These are phyloP conservation scores for Ehretia macrophylla DNA, from an alignment of 257 asterid species.

Conservation along the genomic window DNA sequence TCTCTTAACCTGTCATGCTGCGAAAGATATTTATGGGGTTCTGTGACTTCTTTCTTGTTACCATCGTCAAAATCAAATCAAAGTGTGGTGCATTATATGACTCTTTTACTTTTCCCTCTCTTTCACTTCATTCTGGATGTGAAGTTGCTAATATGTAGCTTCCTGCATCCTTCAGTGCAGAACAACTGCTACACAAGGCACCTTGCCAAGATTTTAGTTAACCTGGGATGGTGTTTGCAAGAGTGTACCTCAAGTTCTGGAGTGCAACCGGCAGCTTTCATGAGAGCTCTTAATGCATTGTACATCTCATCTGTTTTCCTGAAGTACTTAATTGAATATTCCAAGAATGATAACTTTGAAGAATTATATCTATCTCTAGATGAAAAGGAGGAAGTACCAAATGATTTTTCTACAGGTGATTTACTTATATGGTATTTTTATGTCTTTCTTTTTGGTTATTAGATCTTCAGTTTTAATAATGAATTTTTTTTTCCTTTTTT, in stretches of 20 bases:
- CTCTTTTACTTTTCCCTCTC: neutral
- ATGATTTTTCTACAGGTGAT: conserved; percentile 61
- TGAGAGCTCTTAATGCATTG: conserved; percentile 76
- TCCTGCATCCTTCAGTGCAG: conserved; percentile 46
- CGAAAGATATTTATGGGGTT: too few species aligned
- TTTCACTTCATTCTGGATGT: neutral
- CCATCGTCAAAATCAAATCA: too few species aligned
- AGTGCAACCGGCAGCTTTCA: conserved; percentile 47
- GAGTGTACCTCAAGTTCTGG: conserved; percentile 72
- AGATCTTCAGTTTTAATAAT: neutral
- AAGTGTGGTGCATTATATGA: too few species aligned
- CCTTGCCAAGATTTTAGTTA: conserved; percentile 80
- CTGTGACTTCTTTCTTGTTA: too few species aligned
- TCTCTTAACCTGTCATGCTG: too few species aligned
- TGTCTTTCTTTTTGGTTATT: neutral
- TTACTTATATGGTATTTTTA: conserved; percentile 7
- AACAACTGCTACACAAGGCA: conserved; percentile 83
- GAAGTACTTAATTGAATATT: conserved; percentile 74
- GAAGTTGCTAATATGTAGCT: too few species aligned
- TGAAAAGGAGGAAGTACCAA: conserved; percentile 60
- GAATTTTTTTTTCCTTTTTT: neutral
- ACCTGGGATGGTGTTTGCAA: conserved; percentile 82
- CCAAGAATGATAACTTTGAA: conserved; percentile 65
- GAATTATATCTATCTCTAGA: conserved; percentile 68
- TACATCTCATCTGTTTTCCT: conserved; percentile 81